Evolutionary conservation across 164 flowering plant species (phyloP).

Genomic region (Stephania cephalantha): DNA sequence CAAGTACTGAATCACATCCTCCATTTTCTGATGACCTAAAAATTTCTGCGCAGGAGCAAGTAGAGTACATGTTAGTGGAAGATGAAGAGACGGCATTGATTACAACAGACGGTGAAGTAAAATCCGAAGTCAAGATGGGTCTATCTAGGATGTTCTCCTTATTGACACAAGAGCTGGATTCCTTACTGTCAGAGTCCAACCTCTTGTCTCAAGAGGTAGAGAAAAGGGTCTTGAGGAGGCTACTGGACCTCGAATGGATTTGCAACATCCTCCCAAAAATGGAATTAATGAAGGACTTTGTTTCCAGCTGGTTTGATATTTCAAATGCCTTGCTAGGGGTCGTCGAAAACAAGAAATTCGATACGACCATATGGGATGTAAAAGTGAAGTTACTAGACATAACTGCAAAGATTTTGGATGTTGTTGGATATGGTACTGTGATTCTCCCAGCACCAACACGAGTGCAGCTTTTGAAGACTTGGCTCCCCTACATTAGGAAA

Average conservation of each 20-base stretch:
- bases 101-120: conserved; percentile 58
- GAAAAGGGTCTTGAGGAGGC: conserved; percentile 29
- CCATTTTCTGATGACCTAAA: conserved; percentile 60
- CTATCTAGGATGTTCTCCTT: conserved; percentile 37
- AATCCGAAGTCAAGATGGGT: conserved; percentile 45
- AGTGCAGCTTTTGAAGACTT: conserved; percentile 49
- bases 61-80: conserved; percentile 83
- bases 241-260: conserved; percentile 71
- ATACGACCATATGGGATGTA: conserved; percentile 50
- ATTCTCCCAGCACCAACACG: conserved; percentile 51
- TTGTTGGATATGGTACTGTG: conserved; percentile 83
- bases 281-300: conserved; percentile 76
- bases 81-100: conserved; percentile 59
- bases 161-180: conserved; percentile 38
- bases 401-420: conserved; percentile 66
- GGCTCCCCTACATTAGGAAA: conserved; percentile 78
- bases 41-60: conserved; percentile 83
- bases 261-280: conserved; percentile 63
- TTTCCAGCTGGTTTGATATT: conserved; percentile 48
- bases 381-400: conserved; percentile 63
- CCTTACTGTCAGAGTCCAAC: conserved; percentile 32
- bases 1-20: conserved; percentile 35
- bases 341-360: conserved; percentile 46
- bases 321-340: conserved; percentile 39
- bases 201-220: conserved; percentile 24